A percentile compares a stretch with the other conserved stretches of the same genome.
These are phyloP conservation scores for Phytophthora parvispora DNA, from an alignment of 352 stramenopile species.

Conservation along the genomic window DNA sequence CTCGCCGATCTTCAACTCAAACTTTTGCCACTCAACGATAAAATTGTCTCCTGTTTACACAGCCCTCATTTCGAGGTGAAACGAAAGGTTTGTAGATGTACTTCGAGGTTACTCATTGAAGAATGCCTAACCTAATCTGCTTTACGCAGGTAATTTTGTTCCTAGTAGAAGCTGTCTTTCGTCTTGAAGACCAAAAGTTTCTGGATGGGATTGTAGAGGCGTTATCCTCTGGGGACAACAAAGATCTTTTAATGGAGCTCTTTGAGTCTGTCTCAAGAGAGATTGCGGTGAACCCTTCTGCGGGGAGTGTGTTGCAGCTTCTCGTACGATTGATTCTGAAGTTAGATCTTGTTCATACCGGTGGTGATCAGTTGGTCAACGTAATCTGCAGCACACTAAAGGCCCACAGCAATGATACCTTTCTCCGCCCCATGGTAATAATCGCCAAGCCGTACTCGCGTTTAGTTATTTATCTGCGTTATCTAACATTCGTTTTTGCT, in stretches of 20 bases:
- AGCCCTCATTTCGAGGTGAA: constrained; percentile 33
- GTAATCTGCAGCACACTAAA: constrained; percentile 39
- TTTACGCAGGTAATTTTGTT: constrained; percentile 23
- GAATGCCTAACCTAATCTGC: not conserved
- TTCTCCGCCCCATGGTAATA: constrained; percentile 40
- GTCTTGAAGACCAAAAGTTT: constrained; percentile 25
- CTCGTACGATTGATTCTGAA: constrained; percentile 40
- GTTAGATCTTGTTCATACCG: constrained; percentile 35
- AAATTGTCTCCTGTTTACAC: constrained; percentile 23
- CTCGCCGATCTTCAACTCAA: constrained; percentile 13
- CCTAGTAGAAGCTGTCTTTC: constrained; percentile 26
- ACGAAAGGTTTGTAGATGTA: constrained; percentile 20
- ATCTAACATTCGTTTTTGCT: not conserved
- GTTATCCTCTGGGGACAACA: constrained; percentile 21
- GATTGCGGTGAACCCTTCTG: constrained; percentile 18
- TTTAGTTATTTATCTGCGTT: no score
- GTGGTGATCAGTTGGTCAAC: constrained; percentile 35
- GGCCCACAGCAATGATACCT: constrained; percentile 34
- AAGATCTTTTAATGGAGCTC: constrained; percentile 22
- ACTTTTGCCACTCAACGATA: constrained; percentile 7
- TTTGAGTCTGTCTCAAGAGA: constrained; percentile 32
- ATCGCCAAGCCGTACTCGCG: not conserved
- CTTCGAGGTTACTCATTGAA: not conserved
- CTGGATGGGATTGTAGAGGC: constrained; percentile 15
- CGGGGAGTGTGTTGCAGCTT: constrained; percentile 35